Percentiles rank a stretch among this genome's conserved stretches.
These are phyloP conservation scores for Solanum pennellii DNA, from an alignment of 257 asterid genomes.

Conservation along the genomic window DNA sequence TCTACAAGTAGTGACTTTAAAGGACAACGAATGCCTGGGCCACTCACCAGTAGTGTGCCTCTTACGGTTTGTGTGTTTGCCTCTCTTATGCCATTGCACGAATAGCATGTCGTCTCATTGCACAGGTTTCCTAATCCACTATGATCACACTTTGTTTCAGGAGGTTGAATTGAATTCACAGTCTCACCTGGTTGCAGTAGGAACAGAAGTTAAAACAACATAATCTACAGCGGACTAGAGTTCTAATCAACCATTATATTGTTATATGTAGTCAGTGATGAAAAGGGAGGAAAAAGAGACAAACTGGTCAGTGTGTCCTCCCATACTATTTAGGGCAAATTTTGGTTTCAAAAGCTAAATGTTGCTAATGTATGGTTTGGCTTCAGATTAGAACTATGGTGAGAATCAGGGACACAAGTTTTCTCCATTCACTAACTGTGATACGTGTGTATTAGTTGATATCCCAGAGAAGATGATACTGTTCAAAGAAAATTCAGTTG, in stretches of 20 bases:
- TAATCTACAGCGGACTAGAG: not conserved
- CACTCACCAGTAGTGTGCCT: slow-evolving; percentile 97
- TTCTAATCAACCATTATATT: not conserved
- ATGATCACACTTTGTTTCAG: slow-evolving; percentile 46
- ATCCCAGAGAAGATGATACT: not conserved
- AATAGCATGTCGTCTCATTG: slow-evolving; percentile 41
- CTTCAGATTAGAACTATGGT: not conserved
- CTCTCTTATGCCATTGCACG: slow-evolving; percentile 61
- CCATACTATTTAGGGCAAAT: not conserved
- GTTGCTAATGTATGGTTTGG: not conserved
- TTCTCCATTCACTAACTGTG: not conserved
- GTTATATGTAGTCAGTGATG: not conserved
- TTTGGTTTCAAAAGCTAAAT: not conserved
- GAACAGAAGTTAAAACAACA: not conserved
- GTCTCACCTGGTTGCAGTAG: slow-evolving; percentile 56
- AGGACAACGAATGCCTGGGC: not conserved
- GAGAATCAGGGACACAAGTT: not conserved
- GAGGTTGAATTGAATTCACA: slow-evolving; percentile 60
- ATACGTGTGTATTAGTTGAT: not conserved
- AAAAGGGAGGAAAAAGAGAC: not conserved
- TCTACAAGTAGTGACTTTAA: not conserved
- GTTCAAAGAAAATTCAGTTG: not conserved
- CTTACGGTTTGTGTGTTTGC: slow-evolving; percentile 63
- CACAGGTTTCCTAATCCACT: slow-evolving; percentile 43
- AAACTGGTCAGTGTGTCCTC: not conserved